Evolutionary conservation across 805 yeast genomes (phyloP), one percentile per base, ranked within the genome.

Genomic region (Myxozyma nipponensis): DNA sequence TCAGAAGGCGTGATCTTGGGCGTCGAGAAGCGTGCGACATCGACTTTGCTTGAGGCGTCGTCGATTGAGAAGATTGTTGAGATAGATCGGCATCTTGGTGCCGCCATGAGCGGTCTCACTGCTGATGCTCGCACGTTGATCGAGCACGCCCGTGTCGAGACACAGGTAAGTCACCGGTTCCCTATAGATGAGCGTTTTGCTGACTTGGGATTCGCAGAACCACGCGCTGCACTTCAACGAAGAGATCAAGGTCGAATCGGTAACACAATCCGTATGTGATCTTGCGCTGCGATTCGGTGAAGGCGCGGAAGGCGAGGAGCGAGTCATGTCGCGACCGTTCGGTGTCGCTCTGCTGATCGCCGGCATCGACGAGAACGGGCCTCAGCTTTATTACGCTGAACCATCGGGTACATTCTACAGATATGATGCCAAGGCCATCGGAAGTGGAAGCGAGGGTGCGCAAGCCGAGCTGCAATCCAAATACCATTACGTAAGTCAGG

Each of bases 41-140:
- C 97, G 7, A 78, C 95, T 10, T 73, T 93, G 56, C 77, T 93
- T 50, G 99, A 95, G 69, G 81, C 91, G 25, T 84, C 91, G 25
- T 86, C 96, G 39, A 90, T 95, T 65, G 98, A 95, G 67, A 93
- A 93, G 70, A 90, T 93, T 59, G 86, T 93, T 60, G 98, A 93
- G 66, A 84, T 93, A 51, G 99, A 93, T 66, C 73, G 74, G 42
- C 98, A 93, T 66, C 82, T 93, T 50, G 98, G 99, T 43, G 89
- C 97, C 72, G 98, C 99, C 62, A 93, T 93, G 97, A 83, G 95
- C 57, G 99, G 99, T 2, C 77, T 95, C 58, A 93, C 98, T 2
- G 98, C 99, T 2, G 99, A 93, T 72, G 99, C 99, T 17, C 79
- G 98, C 65, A 86, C 96, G 28, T 89, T 93, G 96, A 89, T 93